Base-by-base conservation (phyloP, 441 rosid species). In the Gossypium davidsonii region DNA sequence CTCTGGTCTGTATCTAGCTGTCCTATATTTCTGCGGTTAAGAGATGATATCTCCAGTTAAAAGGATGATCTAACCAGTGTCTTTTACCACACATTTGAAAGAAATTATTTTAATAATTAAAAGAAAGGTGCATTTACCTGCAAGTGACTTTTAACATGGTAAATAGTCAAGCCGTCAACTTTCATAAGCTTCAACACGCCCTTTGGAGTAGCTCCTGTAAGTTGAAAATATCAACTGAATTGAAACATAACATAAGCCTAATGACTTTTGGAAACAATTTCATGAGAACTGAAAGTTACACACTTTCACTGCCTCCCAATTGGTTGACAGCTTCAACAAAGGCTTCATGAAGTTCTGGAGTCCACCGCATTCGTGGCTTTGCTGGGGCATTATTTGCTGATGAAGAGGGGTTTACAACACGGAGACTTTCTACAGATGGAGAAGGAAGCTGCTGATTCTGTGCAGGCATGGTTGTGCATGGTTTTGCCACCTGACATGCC, bases 331-430 rank as follows among this genome's bases (percentile, higher is more conserved):
- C 93, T 72, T 90, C 97, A 81, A 93, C 93, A 78, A 93, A 93
- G 66, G 96, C 86, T 81, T 93, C 97, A 64, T 93, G 98, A 78
- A 87, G 92, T 82, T 93, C 97, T 20, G 97, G 96, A 1, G 97
- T 90, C 98, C 98, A 93, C 10, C 97, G 94, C 97, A 93, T 91
- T 53, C 97, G 97, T 71, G 93, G 84, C 84, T 94, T 94, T 64
- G 88, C 79, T 1, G 87, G 71, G 76, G 84, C 89, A 76, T 72
- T 87, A 78, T 85, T 86, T 74, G 83, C 80, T 9, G 76, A 73
- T 14, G 64, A 53, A 20, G 76, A 17, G 1, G 42, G 26, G 71
- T 82, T 83, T 48, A 86, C 87, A 37, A 42, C 76, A 8, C 44
- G 18, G 7, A 26, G 18, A 65, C 39, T 55, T 37, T 74, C 76